phyloP scores from a whole-genome alignment of 106 monocot species.

The Alisma plantagoaquatica region DNA sequence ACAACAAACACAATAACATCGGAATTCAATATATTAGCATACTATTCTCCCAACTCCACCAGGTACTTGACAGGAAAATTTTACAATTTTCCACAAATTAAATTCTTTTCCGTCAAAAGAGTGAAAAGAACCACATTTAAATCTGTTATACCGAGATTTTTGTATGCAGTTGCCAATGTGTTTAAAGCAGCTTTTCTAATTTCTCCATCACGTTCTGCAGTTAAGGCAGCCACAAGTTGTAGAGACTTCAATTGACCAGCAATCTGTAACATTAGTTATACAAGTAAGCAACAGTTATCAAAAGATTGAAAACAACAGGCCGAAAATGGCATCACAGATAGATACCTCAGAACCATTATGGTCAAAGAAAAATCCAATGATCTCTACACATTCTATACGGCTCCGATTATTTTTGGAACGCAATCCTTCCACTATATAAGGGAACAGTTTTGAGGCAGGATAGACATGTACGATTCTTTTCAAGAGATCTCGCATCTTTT shows the following conservation, averaged over 20 bases:
- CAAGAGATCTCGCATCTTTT: constrained; percentile 88
- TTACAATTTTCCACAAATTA: too few relatives aligned
- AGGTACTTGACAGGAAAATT: too few relatives aligned
- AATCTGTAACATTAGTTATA: constrained; percentile 32
- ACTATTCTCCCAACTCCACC: too few relatives aligned
- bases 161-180: constrained; percentile 93
- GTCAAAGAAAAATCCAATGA: constrained; percentile 80
- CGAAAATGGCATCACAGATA: too few relatives aligned
- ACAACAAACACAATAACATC: too few relatives aligned
- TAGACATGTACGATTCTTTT: constrained; percentile 81
- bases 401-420: constrained; percentile 95
- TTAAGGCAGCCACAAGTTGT: constrained; percentile 81
- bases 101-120: too few relatives aligned
- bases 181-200: constrained; percentile 93
- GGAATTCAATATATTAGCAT: too few relatives aligned
- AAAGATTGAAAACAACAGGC: not conserved
- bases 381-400: constrained; percentile 91
- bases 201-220: constrained; percentile 97
- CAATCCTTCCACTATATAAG: constrained; percentile 81
- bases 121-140: too few relatives aligned
- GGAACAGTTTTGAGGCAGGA: constrained; percentile 73
- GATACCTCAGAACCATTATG: constrained; percentile 76
- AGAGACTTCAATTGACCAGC: constrained; percentile 82
- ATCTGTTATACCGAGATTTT: constrained; percentile 93
- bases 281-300: not conserved